Base-by-base conservation (phyloP, 768 basidiomycete species). In the Psilocybe cubensis region DNA sequence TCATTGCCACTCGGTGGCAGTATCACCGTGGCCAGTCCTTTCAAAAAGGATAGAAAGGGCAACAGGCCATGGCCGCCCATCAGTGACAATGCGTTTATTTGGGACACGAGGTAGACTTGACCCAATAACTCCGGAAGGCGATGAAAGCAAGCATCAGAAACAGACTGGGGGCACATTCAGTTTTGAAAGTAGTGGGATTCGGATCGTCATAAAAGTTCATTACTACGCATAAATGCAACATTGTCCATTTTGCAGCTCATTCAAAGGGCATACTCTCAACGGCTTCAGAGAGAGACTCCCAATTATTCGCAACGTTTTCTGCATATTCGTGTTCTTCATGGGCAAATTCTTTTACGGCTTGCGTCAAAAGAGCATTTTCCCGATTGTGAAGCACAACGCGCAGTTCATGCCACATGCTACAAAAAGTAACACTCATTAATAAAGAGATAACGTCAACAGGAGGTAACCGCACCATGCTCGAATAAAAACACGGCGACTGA, bases 331-430 rank as follows among this genome's bases (percentile, higher is more conserved):
- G 82, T 66, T 96, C 92, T 54, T 92, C 90, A 50, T 79, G 79
- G 2, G 87, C 86, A 69, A 95, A 91, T 1, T 75, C 74, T 69
- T 92, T 86, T 58, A 89, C 85, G 2, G 89, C 77, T 59, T 88
- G 79, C 0, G 90, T 89, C 24, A 96, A 73, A 31, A 96, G 79
- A 0, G 90, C 81, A 63, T 94, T 92, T 74, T 97, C 95, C 53
- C 90, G 80, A 62, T 96, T 94, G 71, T 97, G 94, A 43, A 96
- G 76, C 33, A 98, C 88, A 17, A 94, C 91, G 21, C 92, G 86
- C n/a, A 96, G 79, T 71, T 98, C 95, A 65, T 96, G 92, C 94
- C 95, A 98, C 83, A 97, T 84, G 62, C 95, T 94, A 63, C n/a
- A 35, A 44, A 51, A 45, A 8, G n/a, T n/a, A n/a, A n/a, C n/a